Base-by-base conservation (phyloP, 352 stramenopile genomes). In the Globisporangium ultimum region DNA sequence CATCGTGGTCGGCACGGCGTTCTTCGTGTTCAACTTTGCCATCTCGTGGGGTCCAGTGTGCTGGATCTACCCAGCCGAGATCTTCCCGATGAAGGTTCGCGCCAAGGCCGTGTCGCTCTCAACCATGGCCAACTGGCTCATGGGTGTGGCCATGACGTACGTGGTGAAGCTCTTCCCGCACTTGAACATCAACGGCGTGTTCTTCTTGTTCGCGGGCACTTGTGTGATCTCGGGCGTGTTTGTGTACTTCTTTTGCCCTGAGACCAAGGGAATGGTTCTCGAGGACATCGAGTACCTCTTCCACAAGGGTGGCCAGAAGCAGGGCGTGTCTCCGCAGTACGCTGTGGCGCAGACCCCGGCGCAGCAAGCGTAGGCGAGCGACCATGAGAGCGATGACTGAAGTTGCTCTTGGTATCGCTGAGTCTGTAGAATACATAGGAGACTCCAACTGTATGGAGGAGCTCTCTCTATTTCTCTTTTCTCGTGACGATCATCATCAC, bases 11-110 rank as follows among this genome's bases (percentile, higher is more conserved):
- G 56, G 63, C 41, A 60, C 71, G 40, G 61, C 61, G 47, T 78
- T 84, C 63, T 79, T 79, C 58, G 57, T 76, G 2, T 79, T 79
- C 63, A 76, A 79, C 66, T 84, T 82, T 55, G 74, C 74, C 53
- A 77, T 79, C 55, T 70, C 61, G 13, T 81, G 71, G 75, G 75
- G 75, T 7, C 70, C 75, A 45, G 57, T 84, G 32, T 73, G 68
- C 48, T 85, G 75, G 75, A 78, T 85, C 45, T 79, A 82, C 53
- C 71, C 76, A 0, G 59, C 73, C 22, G 76, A 85, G 62, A 78
- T 80, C 38, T 84, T 83, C 59, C 67, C 73, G 13, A 54, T 86
- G 17, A 67, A 66, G 15, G 68, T 84, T 12, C 74, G 76, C 12
- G 72, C 72, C 14, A 70, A 67, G 12, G 74, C 69, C 42, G 75